Conservation (phyloP, 2,329 filamentous ascomycete genomes). For the Penicillium fuscoglaucum region DNA sequence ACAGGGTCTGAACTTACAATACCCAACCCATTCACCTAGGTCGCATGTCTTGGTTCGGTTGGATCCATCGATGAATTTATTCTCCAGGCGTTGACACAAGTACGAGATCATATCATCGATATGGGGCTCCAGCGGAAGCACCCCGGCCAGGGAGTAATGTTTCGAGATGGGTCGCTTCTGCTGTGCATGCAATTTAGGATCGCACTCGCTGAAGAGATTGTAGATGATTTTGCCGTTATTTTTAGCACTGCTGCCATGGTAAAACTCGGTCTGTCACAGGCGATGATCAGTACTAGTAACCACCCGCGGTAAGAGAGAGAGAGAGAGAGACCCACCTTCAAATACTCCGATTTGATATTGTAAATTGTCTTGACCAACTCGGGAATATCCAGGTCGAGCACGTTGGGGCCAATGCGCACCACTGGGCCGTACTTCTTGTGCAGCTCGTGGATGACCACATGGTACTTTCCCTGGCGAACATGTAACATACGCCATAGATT, state of each 20-base stretch:
- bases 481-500: conserved; percentile 42
- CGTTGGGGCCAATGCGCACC: conserved; percentile 45
- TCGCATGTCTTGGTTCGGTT: conserved; percentile 33
- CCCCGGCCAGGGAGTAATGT: conserved; percentile 35
- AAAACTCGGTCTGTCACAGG: conserved; percentile 38
- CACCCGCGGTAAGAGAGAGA: neutral
- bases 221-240: conserved; percentile 40
- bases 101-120: conserved; percentile 34
- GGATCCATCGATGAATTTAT: conserved; percentile 31
- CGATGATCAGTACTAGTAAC: neutral
- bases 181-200: conserved; percentile 35
- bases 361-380: conserved; percentile 43
- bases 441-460: conserved; percentile 33
- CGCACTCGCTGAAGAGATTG: conserved; percentile 42
- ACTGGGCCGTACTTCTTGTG: conserved; percentile 45
- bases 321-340: conserved; percentile 10
- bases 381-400: conserved; percentile 42
- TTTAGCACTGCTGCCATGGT: conserved; percentile 38
- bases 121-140: conserved; percentile 27
- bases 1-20: conserved; percentile 31
- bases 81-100: conserved; percentile 37
- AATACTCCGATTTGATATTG: conserved; percentile 32
- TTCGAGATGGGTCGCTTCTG: conserved; percentile 43
- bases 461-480: conserved; percentile 27
- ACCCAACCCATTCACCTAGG: conserved; percentile 46